phyloP scores from a whole-genome alignment of 768 basidiomycete genomes.

The Ramaria rubella region DNA sequence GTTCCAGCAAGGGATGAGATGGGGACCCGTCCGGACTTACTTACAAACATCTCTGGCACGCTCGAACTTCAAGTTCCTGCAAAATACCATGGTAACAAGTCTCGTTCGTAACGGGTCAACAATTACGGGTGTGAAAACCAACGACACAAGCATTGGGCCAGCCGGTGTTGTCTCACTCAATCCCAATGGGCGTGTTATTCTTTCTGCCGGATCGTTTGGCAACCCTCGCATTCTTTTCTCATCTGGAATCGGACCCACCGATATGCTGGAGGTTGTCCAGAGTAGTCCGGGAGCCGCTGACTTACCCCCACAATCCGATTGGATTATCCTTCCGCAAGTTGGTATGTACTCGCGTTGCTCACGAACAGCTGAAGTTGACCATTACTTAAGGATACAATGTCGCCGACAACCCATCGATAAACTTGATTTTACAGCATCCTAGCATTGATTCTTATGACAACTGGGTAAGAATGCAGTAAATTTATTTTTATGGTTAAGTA shows the following conservation, averaged over 20 bases:
- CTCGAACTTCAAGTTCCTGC: conserved; percentile 44
- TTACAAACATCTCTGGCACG: conserved; percentile 49
- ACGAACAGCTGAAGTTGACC: background rate
- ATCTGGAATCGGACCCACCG: conserved; percentile 54
- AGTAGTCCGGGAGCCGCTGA: conserved; percentile 39
- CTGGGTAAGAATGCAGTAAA: conserved; percentile 34
- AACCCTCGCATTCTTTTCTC: conserved; percentile 52
- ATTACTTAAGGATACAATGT: conserved; percentile 21
- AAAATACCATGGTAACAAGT: conserved; percentile 42
- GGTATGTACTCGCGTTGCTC: background rate
- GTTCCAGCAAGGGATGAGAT: conserved; percentile 29
- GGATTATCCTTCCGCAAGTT: conserved; percentile 54
- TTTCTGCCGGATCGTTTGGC: conserved; percentile 52
- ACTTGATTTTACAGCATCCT: conserved; percentile 60
- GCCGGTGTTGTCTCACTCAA: conserved; percentile 50
- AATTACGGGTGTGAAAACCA: conserved; percentile 55
- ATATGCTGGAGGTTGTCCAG: conserved; percentile 48
- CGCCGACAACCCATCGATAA: conserved; percentile 59
- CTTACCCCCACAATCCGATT: conserved; percentile 43
- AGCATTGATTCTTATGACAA: conserved; percentile 59
- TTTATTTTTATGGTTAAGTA: background rate
- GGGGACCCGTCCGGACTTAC: conserved; percentile 55
- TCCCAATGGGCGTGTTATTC: conserved; percentile 51
- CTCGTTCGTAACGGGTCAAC: conserved; percentile 50
- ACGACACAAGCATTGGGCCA: conserved; percentile 50